A percentile compares a stretch with the other conserved stretches of the same genome.
Evolutionary conservation across 345 rosid species (phyloP).

Genomic region (Eucalyptus globulus): DNA sequence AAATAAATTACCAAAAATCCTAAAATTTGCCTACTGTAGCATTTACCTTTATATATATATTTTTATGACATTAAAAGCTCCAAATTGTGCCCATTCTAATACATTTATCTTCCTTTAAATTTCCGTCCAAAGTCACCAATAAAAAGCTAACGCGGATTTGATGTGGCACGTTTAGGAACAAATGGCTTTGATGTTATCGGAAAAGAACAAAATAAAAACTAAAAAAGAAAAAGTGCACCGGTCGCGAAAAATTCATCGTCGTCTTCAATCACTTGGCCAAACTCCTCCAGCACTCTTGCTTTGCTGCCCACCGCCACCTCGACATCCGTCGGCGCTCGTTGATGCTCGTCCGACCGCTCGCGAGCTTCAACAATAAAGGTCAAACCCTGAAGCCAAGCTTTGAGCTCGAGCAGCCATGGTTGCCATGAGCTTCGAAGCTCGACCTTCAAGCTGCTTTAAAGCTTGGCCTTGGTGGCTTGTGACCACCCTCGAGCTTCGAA

Average conservation of each 20-base stretch:
- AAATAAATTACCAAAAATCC: too few relatives aligned
- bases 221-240: not conserved
- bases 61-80: not conserved
- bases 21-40: rapidly evolving
- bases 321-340: not conserved
- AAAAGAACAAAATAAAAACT: not conserved
- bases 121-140: not conserved
- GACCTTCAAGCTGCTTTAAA: not conserved
- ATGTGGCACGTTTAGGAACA: not conserved
- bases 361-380: not conserved
- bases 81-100: not conserved
- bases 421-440: not conserved
- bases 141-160: not conserved
- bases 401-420: not conserved
- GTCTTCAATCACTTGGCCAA: not conserved
- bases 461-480: not conserved
- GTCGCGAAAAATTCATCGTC: not conserved
- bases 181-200: not conserved
- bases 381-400: not conserved
- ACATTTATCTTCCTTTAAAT: not conserved
- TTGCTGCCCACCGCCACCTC: not conserved
- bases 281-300: not conserved
- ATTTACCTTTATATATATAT: too few relatives aligned
- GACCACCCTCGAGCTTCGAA: not conserved
- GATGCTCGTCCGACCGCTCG: not conserved